Conservation (phyloP, 192 early-diverging fungal species). For the Dissophora ornata region DNA sequence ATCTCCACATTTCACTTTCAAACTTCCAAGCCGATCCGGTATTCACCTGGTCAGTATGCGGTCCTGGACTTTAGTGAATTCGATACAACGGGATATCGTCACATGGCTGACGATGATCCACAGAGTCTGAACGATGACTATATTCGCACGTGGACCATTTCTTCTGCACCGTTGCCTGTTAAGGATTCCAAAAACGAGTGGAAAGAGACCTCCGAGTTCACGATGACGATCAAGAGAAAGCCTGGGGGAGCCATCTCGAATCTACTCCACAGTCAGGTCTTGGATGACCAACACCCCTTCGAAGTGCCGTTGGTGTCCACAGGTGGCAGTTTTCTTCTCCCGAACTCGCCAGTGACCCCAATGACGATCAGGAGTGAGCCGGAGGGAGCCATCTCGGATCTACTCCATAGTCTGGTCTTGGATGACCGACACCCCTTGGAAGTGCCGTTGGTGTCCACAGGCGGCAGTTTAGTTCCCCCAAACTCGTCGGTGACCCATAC, state of each 20-base stretch:
- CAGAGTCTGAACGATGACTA: constrained; percentile 49
- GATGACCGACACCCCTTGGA: not conserved
- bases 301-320: constrained; percentile 19
- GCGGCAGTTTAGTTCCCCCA: constrained; percentile 27
- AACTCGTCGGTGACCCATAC: not conserved
- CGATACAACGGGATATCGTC: constrained; percentile 29
- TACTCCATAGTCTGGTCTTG: constrained; percentile 7
- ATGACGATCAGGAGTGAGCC: constrained; percentile 36
- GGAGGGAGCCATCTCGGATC: constrained; percentile 27
- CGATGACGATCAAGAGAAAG: constrained; percentile 38
- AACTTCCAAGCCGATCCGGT: constrained; percentile 5
- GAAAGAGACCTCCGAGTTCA: constrained; percentile 14
- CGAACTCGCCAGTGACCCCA: not conserved
- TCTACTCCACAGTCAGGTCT: constrained; percentile 5
- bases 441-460: constrained; percentile 24
- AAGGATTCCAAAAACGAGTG: not conserved
- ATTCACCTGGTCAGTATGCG: constrained; percentile 36
- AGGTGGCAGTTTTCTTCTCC: constrained; percentile 31
- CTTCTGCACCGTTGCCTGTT: constrained; percentile 2
- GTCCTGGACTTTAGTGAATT: constrained; percentile 41
- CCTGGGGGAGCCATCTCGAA: constrained; percentile 33
- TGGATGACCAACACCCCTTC: not conserved
- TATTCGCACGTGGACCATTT: constrained; percentile 50
- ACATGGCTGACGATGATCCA: constrained; percentile 38
- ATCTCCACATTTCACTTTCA: constrained; percentile 29